Conservation (phyloP, 2,329 filamentous ascomycete species). For the Ceratocystiopsis brevicomis region DNA sequence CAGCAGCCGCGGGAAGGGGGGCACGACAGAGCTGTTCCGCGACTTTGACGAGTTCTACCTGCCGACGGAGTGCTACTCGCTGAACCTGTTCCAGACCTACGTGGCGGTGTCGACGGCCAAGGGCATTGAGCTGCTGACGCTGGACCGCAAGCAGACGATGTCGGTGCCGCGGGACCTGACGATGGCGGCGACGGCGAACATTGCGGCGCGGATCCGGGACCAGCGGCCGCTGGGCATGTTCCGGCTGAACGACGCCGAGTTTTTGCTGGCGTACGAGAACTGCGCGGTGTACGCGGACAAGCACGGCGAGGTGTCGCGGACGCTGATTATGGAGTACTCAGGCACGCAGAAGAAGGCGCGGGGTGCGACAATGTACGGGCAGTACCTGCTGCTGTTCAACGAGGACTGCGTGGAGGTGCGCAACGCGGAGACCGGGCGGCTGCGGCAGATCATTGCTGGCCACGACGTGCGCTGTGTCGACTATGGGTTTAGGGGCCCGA, state of each 20-base stretch:
- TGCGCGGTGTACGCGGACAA: conserved; percentile 97
- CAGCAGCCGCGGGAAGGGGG: conserved; percentile 25
- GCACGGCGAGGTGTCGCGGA: conserved; percentile 84
- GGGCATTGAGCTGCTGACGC: conserved; percentile 85
- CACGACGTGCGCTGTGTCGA: conserved; percentile 81
- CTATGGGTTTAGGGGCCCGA: conserved; percentile 51
- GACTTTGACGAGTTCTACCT: conserved; percentile 99
- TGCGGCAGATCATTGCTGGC: conserved; percentile 87
- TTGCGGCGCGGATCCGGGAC: conserved; percentile 63
- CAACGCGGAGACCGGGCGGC: conserved; percentile 84
- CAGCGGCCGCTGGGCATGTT: conserved; percentile 92
- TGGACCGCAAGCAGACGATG: conserved; percentile 94
- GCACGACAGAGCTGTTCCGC: conserved; percentile 84
- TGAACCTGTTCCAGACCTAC: conserved; percentile 91
- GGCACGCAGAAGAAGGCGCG: conserved; percentile 64
- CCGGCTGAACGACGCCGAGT: conserved; percentile 77
- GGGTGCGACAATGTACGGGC: conserved; percentile 72
- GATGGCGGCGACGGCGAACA: conserved; percentile 60
- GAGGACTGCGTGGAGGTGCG: conserved; percentile 93
- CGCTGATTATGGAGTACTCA: conserved; percentile 97
- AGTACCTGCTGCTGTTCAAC: conserved; percentile 85
- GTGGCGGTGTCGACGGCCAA: conserved; percentile 80
- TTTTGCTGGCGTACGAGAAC: conserved; percentile 83
- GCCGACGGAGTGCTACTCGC: conserved; percentile 79
- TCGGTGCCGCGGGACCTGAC: conserved; percentile 69